A percentile compares a stretch with the other conserved stretches of the same genome.
phyloP scores from a whole-genome alignment of 192 early-diverging fungal species.

The Mortierella alpina region DNA sequence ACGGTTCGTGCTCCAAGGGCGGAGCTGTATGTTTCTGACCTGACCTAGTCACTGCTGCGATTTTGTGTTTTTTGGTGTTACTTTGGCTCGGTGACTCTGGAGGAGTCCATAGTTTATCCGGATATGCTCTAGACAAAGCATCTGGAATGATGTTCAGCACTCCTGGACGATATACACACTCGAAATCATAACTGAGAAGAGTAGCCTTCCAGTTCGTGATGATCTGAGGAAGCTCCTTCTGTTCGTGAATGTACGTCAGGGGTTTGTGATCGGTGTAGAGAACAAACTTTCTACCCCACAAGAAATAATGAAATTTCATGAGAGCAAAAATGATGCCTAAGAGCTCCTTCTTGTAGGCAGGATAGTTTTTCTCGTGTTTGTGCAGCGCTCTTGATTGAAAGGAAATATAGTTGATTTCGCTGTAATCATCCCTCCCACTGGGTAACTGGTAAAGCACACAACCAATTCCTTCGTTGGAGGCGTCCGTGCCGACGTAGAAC shows the following conservation, averaged over 20 bases:
- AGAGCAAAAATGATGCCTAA: constrained; percentile 25
- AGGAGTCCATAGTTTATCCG: neutral
- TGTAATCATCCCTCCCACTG: neutral
- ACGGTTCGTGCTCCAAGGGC: no score
- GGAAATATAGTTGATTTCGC: constrained; percentile 14
- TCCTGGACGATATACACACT: constrained; percentile 27
- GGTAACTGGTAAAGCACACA: constrained; percentile 35
- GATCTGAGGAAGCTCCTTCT: constrained; percentile 24
- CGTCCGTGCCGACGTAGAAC: constrained; percentile 44
- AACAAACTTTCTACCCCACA: constrained; percentile 34
- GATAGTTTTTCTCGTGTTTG: constrained; percentile 20
- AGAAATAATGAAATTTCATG: constrained; percentile 39
- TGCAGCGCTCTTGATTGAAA: constrained; percentile 22
- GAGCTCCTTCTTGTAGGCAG: constrained; percentile 41
- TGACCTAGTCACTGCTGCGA: no score
- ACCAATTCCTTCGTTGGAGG: constrained; percentile 41
- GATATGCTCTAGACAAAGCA: constrained; percentile 19
- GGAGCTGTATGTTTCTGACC: no score
- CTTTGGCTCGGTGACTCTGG: neutral
- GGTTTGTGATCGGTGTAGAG: constrained; percentile 49
- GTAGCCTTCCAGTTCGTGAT: constrained; percentile 44
- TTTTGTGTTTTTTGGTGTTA: no score
- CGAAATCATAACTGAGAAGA: constrained; percentile 33
- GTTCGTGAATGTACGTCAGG: constrained; percentile 38
- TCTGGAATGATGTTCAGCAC: constrained; percentile 47